Conservation (phyloP, 192 early-diverging fungal genomes). For the Entophlyctis luteolus region DNA sequence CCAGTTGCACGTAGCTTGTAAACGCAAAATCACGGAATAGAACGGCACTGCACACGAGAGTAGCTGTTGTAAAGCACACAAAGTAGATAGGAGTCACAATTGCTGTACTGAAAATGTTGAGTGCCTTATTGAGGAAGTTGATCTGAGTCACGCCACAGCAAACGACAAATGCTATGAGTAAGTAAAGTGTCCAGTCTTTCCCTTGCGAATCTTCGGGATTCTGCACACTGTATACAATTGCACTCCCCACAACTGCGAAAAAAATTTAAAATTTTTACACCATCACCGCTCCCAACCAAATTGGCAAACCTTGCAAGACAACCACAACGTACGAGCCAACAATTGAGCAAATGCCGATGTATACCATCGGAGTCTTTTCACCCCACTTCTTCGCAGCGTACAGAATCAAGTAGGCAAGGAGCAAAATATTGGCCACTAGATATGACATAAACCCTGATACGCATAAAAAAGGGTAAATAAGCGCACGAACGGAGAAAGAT, state of each 20-base stretch:
- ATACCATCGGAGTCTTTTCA: slow-evolving; percentile 51
- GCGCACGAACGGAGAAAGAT: too few relatives aligned
- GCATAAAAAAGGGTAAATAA: too few relatives aligned
- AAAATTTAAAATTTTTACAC: background rate
- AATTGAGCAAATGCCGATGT: slow-evolving; percentile 55
- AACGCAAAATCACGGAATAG: slow-evolving; percentile 59
- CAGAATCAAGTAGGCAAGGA: slow-evolving; percentile 47
- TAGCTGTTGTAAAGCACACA: slow-evolving; percentile 68
- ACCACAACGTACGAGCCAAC: slow-evolving; percentile 65
- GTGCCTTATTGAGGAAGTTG: slow-evolving; percentile 68
- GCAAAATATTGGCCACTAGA: slow-evolving; percentile 41
- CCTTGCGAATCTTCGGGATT: slow-evolving; percentile 50
- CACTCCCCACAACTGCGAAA: slow-evolving; percentile 48
- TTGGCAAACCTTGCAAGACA: slow-evolving; percentile 50
- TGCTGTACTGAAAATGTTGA: slow-evolving; percentile 66
- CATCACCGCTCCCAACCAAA: background rate
- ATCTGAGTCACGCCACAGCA: slow-evolving; percentile 55
- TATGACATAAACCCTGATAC: slow-evolving; percentile 57
- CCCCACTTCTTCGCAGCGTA: slow-evolving; percentile 59
- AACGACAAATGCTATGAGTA: slow-evolving; percentile 54
- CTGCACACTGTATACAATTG: slow-evolving; percentile 58
- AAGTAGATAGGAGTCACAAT: slow-evolving; percentile 75
- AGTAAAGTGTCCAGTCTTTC: slow-evolving; percentile 64
- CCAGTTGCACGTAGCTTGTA: slow-evolving; percentile 17
- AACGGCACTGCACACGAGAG: slow-evolving; percentile 61